Evolutionary conservation across 805 yeast genomes (phyloP).

Genomic region (Zygoascus ofunaensis): DNA sequence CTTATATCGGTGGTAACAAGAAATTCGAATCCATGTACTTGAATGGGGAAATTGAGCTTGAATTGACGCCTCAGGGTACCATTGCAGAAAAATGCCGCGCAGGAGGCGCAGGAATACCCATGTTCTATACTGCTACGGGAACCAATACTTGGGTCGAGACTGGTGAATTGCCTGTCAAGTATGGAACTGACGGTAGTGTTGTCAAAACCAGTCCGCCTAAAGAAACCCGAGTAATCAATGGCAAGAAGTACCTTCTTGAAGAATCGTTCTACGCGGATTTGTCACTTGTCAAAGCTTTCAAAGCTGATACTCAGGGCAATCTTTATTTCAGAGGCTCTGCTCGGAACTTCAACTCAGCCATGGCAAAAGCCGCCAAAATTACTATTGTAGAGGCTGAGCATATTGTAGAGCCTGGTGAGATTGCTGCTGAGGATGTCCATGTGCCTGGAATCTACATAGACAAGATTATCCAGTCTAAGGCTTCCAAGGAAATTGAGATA

Average conservation of each 20-base stretch:
- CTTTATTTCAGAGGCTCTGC: constrained; percentile 39
- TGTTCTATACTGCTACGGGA: constrained; percentile 38
- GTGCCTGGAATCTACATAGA: constrained; percentile 35
- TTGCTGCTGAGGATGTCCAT: constrained; percentile 36
- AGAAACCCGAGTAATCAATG: constrained; percentile 33
- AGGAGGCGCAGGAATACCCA: constrained; percentile 40
- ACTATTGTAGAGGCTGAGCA: constrained; percentile 41
- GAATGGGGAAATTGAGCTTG: constrained; percentile 34
- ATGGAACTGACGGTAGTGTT: constrained; percentile 29
- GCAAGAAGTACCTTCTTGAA: constrained; percentile 33
- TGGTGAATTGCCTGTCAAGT: constrained; percentile 36
- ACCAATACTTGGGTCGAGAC: constrained; percentile 39
- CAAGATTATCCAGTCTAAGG: constrained; percentile 31
- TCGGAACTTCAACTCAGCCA: constrained; percentile 35
- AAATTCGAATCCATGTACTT: constrained; percentile 34
- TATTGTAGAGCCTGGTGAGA: constrained; percentile 38
- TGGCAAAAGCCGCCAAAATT: constrained; percentile 35
- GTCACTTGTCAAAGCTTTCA: constrained; percentile 40
- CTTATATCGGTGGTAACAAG: constrained; percentile 36
- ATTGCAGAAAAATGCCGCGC: constrained; percentile 37
- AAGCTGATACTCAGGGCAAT: constrained; percentile 42
- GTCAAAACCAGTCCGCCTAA: constrained; percentile 29
- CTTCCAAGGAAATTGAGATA: constrained; percentile 35
- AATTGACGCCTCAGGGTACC: constrained; percentile 38
- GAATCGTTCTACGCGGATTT: constrained; percentile 38